Evolutionary conservation across 139 green algal species (phyloP).

Genomic region (Raphidocelis subcapitata): DNA sequence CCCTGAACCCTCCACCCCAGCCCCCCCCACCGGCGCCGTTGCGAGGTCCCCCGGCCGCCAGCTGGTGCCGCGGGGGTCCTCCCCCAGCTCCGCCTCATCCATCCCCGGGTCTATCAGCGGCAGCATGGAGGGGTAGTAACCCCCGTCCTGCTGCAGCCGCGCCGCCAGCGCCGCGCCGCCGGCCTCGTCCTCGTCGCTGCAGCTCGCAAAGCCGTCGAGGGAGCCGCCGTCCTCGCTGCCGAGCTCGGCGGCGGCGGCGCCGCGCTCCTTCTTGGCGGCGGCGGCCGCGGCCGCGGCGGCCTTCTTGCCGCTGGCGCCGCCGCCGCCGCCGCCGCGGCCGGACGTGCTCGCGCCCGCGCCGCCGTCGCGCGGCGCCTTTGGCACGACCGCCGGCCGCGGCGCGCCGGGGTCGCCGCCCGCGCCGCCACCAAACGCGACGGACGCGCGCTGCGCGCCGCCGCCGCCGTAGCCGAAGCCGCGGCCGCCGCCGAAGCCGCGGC

Average conservation of each 20-base stretch:
- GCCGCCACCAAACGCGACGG: background rate
- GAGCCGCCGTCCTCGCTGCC: background rate
- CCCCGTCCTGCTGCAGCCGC: conserved; percentile 36
- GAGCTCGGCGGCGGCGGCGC: background rate
- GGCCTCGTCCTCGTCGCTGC: background rate
- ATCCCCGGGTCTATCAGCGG: conserved; percentile 14
- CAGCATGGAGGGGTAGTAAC: conserved; percentile 55
- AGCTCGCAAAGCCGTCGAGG: background rate
- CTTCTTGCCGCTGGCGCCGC: background rate
- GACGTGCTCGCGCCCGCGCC: background rate
- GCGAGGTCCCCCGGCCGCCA: conserved; percentile 15
- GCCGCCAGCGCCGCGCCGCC: background rate
- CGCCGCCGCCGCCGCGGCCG: background rate
- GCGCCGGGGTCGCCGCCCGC: no score
- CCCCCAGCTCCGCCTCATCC: background rate
- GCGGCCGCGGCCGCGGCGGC: background rate
- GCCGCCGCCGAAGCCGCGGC: conserved; percentile 6
- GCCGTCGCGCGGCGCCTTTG: background rate
- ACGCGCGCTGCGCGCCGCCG: background rate
- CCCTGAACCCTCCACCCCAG: background rate
- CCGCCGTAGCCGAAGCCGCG: background rate
- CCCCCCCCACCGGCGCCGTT: conserved; percentile 7
- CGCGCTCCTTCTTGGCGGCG: background rate
- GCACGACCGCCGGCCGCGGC: background rate
- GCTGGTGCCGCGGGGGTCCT: background rate